phyloP scores from a whole-genome alignment of 108 stramenopile genomes.

The Nitzschia inconspicua region DNA sequence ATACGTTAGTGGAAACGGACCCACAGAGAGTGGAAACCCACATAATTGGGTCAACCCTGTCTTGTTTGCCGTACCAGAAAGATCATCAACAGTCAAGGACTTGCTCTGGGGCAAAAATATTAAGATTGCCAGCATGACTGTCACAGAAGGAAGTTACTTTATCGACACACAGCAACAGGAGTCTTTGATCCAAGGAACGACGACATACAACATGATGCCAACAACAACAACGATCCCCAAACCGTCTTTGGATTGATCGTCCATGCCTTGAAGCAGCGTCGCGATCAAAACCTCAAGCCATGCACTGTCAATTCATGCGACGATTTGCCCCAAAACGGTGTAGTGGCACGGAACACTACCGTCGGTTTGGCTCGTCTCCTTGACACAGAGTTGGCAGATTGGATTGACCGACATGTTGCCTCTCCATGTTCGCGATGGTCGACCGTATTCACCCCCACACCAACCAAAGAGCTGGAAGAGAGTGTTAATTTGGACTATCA shows the following conservation, averaged over 20 bases:
- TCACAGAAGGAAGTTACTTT: constrained; percentile 64
- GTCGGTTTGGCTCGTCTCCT: constrained; percentile 5
- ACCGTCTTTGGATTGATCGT: constrained; percentile 19
- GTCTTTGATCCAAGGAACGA: constrained; percentile 34
- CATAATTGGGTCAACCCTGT: no score
- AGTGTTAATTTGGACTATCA: constrained; percentile 23
- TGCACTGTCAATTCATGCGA: constrained; percentile 59
- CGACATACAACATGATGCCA: constrained; percentile 26
- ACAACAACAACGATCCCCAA: constrained; percentile 12
- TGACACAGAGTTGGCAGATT: constrained; percentile 29
- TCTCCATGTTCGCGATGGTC: constrained; percentile 57
- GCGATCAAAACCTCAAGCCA: constrained; percentile 2
- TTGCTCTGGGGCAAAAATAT: constrained; percentile 8
- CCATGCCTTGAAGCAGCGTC: constrained; percentile 9
- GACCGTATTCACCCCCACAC: constrained; percentile 57
- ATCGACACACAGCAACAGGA: no score
- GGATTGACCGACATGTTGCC: constrained; percentile 43
- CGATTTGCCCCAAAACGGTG: constrained; percentile 54
- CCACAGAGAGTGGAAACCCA: constrained; percentile 1
- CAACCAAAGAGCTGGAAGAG: constrained; percentile 24
- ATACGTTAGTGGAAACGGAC: constrained; percentile 37
- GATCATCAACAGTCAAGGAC: not conserved
- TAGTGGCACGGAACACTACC: constrained; percentile 10
- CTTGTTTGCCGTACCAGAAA: constrained; percentile 12
- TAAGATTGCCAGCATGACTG: constrained; percentile 45